Percentiles rank a stretch among this genome's conserved stretches.
phyloP scores from a whole-genome alignment of 2,329 filamentous ascomycete species.

The Beauveria australis region DNA sequence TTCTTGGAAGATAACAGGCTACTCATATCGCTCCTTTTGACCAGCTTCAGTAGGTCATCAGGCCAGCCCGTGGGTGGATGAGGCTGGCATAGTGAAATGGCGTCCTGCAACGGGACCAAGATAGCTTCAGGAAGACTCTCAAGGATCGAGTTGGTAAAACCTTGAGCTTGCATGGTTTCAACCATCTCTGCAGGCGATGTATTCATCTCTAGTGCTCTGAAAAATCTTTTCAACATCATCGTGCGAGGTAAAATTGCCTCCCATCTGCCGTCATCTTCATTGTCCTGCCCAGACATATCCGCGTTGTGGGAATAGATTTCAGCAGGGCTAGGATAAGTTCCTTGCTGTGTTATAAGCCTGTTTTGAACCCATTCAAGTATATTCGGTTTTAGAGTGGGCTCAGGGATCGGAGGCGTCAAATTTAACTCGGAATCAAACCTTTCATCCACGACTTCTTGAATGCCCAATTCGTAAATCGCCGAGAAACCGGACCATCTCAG shows the following conservation, averaged over 20 bases:
- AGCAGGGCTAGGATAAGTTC: conserved; percentile 33
- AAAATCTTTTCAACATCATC: conserved; percentile 59
- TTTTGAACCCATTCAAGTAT: conserved; percentile 47
- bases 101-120: conserved; percentile 72
- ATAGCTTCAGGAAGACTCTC: conserved; percentile 81
- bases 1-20: conserved; percentile 46
- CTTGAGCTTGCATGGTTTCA: conserved; percentile 58
- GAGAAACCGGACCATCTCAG: conserved; percentile 57
- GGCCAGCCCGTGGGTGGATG: conserved; percentile 73
- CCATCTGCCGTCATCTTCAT: conserved; percentile 33
- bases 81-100: conserved; percentile 76
- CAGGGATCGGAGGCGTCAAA: conserved; percentile 24
- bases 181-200: conserved; percentile 55
- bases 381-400: conserved; percentile 29
- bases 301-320: conserved; percentile 36
- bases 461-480: conserved; percentile 42
- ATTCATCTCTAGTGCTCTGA: conserved; percentile 45
- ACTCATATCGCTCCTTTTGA: conserved; percentile 75
- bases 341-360: conserved; percentile 31
- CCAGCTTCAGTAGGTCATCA: conserved; percentile 59
- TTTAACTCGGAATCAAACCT: conserved; percentile 28
- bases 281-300: conserved; percentile 27
- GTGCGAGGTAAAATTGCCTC: conserved; percentile 54
- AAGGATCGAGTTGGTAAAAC: conserved; percentile 58
- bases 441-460: conserved; percentile 38